Evolutionary conservation across 768 basidiomycete species (phyloP), one percentile per base, ranked within the genome.

Genomic region (Kwoniella dejecticola): DNA sequence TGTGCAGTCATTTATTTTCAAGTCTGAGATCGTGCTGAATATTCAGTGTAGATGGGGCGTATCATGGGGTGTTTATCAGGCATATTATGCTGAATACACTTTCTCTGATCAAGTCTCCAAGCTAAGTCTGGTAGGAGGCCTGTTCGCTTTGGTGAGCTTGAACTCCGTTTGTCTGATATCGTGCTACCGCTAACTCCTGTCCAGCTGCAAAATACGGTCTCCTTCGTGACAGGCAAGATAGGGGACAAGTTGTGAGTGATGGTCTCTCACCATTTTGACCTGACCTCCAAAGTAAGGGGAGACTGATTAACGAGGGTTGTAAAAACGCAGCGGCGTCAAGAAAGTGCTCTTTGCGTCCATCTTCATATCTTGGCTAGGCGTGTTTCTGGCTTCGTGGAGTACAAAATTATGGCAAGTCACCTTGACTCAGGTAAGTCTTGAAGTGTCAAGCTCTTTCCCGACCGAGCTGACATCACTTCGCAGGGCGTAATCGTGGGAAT

Each of bases 371-470:
- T 67, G 69, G 66, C 13, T 62, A 3, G 63, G 49, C 26, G 15
- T 62, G 2, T 70, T 70, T 46, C 13, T 52, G 4, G 60, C 63
- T 2, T 46, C 47, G 11, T 70, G 47, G 44, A 54, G 42, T 13
- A 70, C 54, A 4, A 31, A 59, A 50, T n/a, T 67, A 26, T 70
- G 63, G 69, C 63, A 67, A 29, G 19, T 70, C 4, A 44, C 62
- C 30, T 29, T 70, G 3, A 62, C 60, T 6, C 62, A 69, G 42
- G 68, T 69, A 57, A 24, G 61, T 45, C 33, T 36, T 36, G 7
- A 15, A 7, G 15, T 15, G 7, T 36, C 33, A 36, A 7, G 15
- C 7, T 36, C 15, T 36, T 36, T n/a, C n/a, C n/a, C n/a, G n/a
- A n/a, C n/a, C n/a, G n/a, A n/a, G n/a, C n/a, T n/a, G n/a, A n/a